These are phyloP conservation scores for Ilyonectria robusta DNA, from an alignment of 2,329 filamentous ascomycete species.

Conservation along the genomic window DNA sequence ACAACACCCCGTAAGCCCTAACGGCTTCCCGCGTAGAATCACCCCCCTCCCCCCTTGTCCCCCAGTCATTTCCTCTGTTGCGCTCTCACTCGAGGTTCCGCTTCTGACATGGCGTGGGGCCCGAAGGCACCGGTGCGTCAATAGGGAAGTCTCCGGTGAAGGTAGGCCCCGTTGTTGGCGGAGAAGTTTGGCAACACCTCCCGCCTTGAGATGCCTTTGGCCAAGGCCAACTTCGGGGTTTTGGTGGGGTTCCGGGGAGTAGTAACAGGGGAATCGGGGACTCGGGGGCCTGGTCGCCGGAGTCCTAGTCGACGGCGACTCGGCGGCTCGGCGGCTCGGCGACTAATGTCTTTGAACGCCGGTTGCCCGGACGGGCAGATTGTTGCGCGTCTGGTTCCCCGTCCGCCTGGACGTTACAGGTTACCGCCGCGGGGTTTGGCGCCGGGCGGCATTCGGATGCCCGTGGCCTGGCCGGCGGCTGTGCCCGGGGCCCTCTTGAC, in stretches of 20 bases:
- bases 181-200: background rate
- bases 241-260: constrained; percentile 10
- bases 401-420: constrained; percentile 42
- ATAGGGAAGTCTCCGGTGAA: constrained; percentile 12
- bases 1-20: constrained; percentile 49
- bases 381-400: constrained; percentile 2
- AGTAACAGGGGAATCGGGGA: background rate
- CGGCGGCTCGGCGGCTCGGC: constrained; percentile 19
- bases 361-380: background rate
- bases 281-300: constrained; percentile 9
- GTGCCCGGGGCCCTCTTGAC: constrained; percentile 44
- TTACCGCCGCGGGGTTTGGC: constrained; percentile 52
- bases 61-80: constrained; percentile 21
- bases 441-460: constrained; percentile 71
- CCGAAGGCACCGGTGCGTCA: constrained; percentile 8
- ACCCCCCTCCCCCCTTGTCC: constrained; percentile 32
- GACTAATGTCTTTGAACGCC: constrained; percentile 5
- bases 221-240: background rate
- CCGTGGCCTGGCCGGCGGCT: constrained; percentile 52
- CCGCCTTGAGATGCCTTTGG: background rate
- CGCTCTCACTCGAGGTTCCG: constrained; percentile 13
- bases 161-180: constrained; percentile 5
- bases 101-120: constrained; percentile 16
- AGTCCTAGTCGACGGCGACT: constrained; percentile 4
- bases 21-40: constrained; percentile 26